A percentile compares a stretch with the other conserved stretches of the same genome.
These are phyloP conservation scores for Murraya paniculata DNA, from an alignment of 345 rosid genomes.

Conservation along the genomic window DNA sequence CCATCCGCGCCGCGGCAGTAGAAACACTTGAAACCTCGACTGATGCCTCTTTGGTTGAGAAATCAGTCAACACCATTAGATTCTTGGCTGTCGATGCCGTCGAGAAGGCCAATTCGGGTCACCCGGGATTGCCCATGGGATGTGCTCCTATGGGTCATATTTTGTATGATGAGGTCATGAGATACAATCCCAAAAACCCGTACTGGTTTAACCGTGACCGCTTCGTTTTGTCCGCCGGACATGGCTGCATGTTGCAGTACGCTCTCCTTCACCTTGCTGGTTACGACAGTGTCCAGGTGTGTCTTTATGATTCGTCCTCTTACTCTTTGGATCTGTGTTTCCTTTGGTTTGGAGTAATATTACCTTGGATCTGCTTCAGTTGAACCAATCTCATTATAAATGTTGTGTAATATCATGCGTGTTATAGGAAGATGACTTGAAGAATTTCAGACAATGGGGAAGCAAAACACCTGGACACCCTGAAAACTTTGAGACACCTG, in stretches of 20 bases:
- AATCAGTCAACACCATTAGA: slow-evolving; percentile 79
- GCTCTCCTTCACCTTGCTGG: slow-evolving; percentile 97
- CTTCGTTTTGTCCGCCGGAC: slow-evolving; percentile 93
- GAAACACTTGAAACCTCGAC: slow-evolving; percentile 50
- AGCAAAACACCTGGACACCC: slow-evolving; percentile 99
- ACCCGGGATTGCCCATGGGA: slow-evolving; percentile 98
- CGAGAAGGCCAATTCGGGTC: slow-evolving; percentile 96
- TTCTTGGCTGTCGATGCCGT: slow-evolving; percentile 90
- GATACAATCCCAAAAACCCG: slow-evolving; percentile 90
- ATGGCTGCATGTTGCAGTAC: slow-evolving; percentile 93
- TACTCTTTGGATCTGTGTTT: background rate
- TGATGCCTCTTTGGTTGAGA: slow-evolving; percentile 67
- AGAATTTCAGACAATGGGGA: slow-evolving; percentile 87
- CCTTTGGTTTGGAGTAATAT: background rate
- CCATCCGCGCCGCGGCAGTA: slow-evolving; percentile 48
- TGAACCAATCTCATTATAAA: background rate
- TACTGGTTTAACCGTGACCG: slow-evolving; percentile 98
- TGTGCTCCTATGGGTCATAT: slow-evolving; percentile 95
- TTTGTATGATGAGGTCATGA: slow-evolving; percentile 86
- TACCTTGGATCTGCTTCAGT: background rate
- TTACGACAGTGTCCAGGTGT: slow-evolving; percentile 79
- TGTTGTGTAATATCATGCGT: slow-evolving; percentile 6
- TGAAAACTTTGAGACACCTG: slow-evolving; percentile 99
- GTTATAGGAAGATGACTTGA: slow-evolving; percentile 88
- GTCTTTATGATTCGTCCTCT: background rate